Evolutionary conservation across 2,329 filamentous ascomycete genomes (phyloP).

Genomic region (Pseudocercospora vitis): DNA sequence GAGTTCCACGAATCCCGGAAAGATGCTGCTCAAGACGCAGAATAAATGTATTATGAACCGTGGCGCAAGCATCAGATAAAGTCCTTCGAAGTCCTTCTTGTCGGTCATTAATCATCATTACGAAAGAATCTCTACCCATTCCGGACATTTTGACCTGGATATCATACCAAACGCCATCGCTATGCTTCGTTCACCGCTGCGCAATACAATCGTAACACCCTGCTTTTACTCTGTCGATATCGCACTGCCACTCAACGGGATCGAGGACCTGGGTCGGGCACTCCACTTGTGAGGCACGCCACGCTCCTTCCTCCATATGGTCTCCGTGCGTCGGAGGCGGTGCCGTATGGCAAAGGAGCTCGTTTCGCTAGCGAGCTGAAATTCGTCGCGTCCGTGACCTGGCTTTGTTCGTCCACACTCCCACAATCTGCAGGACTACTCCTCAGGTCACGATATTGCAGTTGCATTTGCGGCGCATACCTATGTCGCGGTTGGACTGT

Average conservation of each 20-base stretch:
- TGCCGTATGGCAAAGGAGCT: background rate
- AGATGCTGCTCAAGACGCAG: too few species aligned
- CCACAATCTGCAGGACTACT: background rate
- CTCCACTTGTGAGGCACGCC: conserved; percentile 6
- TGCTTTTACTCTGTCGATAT: conserved; percentile 1
- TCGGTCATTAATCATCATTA: background rate
- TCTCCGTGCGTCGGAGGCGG: conserved; percentile 1
- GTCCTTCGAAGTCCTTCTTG: too few species aligned
- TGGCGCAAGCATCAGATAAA: too few species aligned
- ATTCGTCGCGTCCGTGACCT: conserved; percentile 3
- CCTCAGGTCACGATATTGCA: background rate
- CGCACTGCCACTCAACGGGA: background rate
- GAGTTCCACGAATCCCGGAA: too few species aligned
- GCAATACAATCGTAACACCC: background rate
- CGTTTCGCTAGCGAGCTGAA: conserved; percentile 6
- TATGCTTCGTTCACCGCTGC: background rate
- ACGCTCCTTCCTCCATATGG: conserved; percentile 9
- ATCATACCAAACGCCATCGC: background rate
- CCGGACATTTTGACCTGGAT: background rate
- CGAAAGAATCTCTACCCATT: background rate
- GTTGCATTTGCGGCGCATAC: conserved; percentile 6
- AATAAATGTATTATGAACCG: too few species aligned
- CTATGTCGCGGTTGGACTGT: conserved; percentile 1
- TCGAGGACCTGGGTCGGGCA: background rate
- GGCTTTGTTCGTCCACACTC: background rate